Evolutionary conservation across 2,329 filamentous ascomycete species (phyloP).

Genomic region (Penicillium sp.): DNA sequence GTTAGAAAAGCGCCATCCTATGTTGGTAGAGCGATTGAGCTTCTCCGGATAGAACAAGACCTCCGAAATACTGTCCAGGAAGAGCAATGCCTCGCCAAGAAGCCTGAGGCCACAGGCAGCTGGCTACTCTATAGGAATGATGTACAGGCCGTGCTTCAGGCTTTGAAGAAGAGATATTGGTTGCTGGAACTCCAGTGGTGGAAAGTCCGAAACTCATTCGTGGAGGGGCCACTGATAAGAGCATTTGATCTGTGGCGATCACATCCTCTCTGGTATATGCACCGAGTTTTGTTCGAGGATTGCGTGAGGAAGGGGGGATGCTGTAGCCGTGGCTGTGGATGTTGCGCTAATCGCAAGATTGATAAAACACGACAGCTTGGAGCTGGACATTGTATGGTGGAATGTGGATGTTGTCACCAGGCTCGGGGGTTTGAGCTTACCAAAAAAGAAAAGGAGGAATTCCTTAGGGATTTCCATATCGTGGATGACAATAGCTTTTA

Average conservation of each 20-base stretch:
- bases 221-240: neutral
- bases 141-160: neutral
- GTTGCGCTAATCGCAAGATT: neutral
- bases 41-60: neutral
- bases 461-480: neutral
- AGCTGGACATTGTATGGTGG: constrained; percentile 4
- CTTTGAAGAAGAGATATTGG: neutral
- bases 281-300: constrained; percentile 2
- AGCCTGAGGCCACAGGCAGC: neutral
- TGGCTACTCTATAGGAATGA: neutral
- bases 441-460: neutral
- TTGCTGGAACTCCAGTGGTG: neutral
- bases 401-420: constrained; percentile 2
- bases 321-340: constrained; percentile 2
- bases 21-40: neutral
- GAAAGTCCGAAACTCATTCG: neutral
- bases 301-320: constrained; percentile 1
- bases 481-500: neutral
- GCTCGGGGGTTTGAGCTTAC: constrained; percentile 3
- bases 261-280: constrained; percentile 12
- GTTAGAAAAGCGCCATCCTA: neutral
- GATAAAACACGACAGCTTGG: neutral
- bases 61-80: neutral
- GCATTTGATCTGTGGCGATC: constrained; percentile 3
- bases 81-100: neutral